Percentiles rank a stretch among this genome's conserved stretches.
Evolutionary conservation across 345 rosid species (phyloP).

Genomic region (Ceriops decandra): DNA sequence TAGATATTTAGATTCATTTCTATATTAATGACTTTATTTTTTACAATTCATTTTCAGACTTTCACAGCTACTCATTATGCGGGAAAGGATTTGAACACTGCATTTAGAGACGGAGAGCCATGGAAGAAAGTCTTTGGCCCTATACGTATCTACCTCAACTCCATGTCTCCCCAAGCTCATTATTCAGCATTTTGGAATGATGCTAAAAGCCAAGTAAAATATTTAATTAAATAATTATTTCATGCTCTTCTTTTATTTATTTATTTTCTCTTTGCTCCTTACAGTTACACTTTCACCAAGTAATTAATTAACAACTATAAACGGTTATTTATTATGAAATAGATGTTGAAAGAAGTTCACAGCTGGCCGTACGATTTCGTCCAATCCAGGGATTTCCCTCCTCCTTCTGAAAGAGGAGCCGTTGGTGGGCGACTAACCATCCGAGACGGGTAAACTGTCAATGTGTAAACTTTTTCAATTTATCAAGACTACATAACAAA

Average conservation of each 20-base stretch:
- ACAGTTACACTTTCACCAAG: no score
- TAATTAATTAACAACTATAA: not conserved
- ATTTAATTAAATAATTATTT: no score
- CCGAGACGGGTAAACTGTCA: constrained; percentile 8
- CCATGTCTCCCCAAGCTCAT: not conserved
- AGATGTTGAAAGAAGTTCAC: constrained; percentile 6
- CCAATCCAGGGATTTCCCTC: constrained; percentile 16
- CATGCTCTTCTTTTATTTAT: not conserved
- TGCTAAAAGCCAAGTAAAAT: constrained; percentile 18
- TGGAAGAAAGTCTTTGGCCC: constrained; percentile 32
- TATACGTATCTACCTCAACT: constrained; percentile 16
- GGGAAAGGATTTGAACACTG: constrained; percentile 13
- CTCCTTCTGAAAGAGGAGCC: constrained; percentile 13
- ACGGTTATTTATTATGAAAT: not conserved
- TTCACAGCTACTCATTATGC: constrained; percentile 19
- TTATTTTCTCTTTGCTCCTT: not conserved
- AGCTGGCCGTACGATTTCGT: constrained; percentile 18
- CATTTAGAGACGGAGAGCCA: constrained; percentile 16
- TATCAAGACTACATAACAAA: not conserved
- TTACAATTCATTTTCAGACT: constrained; percentile 8
- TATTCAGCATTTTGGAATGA: constrained; percentile 13
- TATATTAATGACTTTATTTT: not conserved
- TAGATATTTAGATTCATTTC: not conserved
- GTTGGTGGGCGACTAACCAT: constrained; percentile 11
- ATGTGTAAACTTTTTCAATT: not conserved